Percentiles rank a stretch among this genome's conserved stretches.
phyloP scores from a whole-genome alignment of 208 protist genomes.

The Leishmania arabica region DNA sequence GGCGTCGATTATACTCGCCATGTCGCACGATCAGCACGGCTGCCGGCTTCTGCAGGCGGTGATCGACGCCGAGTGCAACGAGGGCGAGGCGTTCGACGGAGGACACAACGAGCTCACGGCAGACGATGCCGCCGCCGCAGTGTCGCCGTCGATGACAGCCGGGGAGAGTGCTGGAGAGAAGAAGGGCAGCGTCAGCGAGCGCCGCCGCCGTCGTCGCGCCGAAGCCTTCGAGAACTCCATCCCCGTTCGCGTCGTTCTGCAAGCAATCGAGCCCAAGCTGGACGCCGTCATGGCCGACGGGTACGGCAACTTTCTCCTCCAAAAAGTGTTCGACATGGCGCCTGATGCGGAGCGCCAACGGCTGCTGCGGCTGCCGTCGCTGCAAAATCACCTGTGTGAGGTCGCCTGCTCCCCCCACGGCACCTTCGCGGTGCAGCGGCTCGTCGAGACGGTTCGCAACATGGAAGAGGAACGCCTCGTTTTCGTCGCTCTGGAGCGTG shows the following conservation, averaged over 20 bases:
- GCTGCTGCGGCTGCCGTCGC: constrained; percentile 54
- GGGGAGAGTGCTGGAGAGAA: neutral
- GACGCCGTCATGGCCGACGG: constrained; percentile 94
- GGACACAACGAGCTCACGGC: neutral
- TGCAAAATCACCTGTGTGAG: constrained; percentile 50
- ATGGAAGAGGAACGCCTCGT: constrained; percentile 75
- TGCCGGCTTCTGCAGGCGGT: constrained; percentile 71
- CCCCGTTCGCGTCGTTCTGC: constrained; percentile 50
- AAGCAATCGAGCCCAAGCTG: constrained; percentile 45
- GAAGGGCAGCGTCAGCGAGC: neutral
- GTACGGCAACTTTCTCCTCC: constrained; percentile 98
- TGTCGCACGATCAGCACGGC: constrained; percentile 63
- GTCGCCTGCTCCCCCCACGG: constrained; percentile 88
- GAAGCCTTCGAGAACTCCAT: constrained; percentile 33
- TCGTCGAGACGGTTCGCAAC: constrained; percentile 92
- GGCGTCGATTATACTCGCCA: constrained; percentile 30
- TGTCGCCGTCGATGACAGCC: neutral
- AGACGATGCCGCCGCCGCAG: neutral
- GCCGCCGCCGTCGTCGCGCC: constrained; percentile 18
- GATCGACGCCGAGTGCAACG: constrained; percentile 44
- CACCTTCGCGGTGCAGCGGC: constrained; percentile 95
- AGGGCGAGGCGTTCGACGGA: constrained; percentile 2
- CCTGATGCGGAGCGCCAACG: constrained; percentile 43
- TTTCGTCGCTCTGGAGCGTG: constrained; percentile 37
- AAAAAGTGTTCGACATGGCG: constrained; percentile 90